phyloP scores from a whole-genome alignment of 73 alveolate genomes.

The Uronychia binucleata region DNA sequence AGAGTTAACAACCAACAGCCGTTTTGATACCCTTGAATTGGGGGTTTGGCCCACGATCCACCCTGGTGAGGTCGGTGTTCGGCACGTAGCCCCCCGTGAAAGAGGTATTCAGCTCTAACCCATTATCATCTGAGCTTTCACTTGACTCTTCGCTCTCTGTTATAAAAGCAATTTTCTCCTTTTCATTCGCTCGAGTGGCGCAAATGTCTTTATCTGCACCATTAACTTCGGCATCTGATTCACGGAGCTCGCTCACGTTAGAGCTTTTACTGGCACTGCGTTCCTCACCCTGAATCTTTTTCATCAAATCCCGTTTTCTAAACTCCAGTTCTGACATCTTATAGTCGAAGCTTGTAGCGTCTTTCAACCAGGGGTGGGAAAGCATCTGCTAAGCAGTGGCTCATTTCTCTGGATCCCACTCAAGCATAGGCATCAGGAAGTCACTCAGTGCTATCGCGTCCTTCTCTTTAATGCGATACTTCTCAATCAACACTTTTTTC shows the following conservation, averaged over 20 bases:
- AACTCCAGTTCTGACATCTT: constrained; percentile 65
- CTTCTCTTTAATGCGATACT: constrained; percentile 85
- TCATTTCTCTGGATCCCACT: constrained; percentile 75
- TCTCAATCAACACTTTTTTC: constrained; percentile 81
- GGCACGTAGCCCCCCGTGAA: constrained; percentile 59
- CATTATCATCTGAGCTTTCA: constrained; percentile 41
- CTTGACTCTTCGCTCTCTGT: background rate
- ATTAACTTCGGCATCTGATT: constrained; percentile 32
- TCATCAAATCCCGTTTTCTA: constrained; percentile 44
- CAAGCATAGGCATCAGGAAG: constrained; percentile 91
- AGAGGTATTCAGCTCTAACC: constrained; percentile 55
- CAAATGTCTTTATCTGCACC: constrained; percentile 29
- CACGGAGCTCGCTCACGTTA: constrained; percentile 39
- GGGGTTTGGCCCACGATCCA: background rate
- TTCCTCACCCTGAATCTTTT: constrained; percentile 42
- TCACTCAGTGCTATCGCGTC: constrained; percentile 93
- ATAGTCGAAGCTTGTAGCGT: constrained; percentile 67
- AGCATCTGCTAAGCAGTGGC: constrained; percentile 90
- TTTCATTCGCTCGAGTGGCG: background rate
- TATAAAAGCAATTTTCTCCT: background rate
- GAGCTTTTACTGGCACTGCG: background rate
- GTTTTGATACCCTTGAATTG: background rate
- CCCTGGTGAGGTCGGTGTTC: no score
- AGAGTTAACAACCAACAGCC: no score
- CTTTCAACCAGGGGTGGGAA: constrained; percentile 86